phyloP scores from a whole-genome alignment of 441 rosid genomes.

The Erodium moschatum region DNA sequence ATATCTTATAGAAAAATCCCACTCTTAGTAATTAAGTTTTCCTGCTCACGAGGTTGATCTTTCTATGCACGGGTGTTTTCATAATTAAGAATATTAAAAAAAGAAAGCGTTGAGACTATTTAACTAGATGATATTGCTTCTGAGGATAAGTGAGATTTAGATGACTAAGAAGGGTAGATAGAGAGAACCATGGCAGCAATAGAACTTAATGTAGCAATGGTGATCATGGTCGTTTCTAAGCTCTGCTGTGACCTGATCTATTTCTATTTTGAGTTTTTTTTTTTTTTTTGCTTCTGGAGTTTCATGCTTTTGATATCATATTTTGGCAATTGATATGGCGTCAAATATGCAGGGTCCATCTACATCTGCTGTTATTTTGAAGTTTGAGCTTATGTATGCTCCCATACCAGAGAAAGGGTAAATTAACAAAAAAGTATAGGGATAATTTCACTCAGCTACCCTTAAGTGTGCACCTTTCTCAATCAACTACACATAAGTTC shows the following conservation, averaged over 20 bases:
- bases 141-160: not conserved
- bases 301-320: conserved; percentile 4
- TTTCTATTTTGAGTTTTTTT: not conserved
- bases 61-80: not conserved
- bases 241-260: not conserved
- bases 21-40: too few relatives aligned
- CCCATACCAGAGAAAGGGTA: conserved; percentile 43
- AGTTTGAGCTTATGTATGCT: conserved; percentile 85
- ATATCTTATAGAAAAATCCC: not conserved
- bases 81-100: not conserved
- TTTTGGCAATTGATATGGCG: conserved; percentile 9
- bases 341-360: conserved; percentile 48
- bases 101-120: not conserved
- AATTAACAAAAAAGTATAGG: not conserved
- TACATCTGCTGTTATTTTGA: conserved; percentile 66
- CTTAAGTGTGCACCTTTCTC: too few relatives aligned
- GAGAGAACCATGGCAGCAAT: not conserved
- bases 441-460: too few relatives aligned
- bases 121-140: not conserved
- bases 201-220: not conserved
- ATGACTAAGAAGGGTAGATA: not conserved
- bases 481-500: too few relatives aligned
- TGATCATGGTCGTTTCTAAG: not conserved
- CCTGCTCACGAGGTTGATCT: not conserved
- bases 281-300: not conserved